phyloP scores from a whole-genome alignment of 108 stramenopile genomes.

The Schizochytrium sp. region DNA sequence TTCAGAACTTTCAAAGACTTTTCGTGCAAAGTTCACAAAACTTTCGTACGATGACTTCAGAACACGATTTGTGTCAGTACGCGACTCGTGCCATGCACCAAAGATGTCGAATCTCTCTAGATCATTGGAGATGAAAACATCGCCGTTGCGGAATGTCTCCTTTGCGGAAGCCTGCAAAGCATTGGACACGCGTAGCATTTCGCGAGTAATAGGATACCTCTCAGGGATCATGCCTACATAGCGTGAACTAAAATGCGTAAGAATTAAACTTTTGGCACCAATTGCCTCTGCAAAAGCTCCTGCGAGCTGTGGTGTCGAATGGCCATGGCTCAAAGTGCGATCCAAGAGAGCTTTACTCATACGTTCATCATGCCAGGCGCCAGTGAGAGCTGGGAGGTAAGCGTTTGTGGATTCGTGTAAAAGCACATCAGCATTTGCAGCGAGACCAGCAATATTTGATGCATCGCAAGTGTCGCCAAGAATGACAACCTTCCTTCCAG shows the following conservation, averaged over 20 bases:
- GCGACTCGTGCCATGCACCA: background rate
- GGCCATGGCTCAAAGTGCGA: conserved; percentile 69
- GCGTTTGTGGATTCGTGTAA: conserved; percentile 68
- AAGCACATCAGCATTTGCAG: conserved; percentile 60
- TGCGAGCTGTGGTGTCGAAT: conserved; percentile 75
- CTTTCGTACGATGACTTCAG: conserved; percentile 3
- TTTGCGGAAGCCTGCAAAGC: background rate
- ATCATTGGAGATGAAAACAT: background rate
- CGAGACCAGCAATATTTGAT: conserved; percentile 12
- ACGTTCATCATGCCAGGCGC: background rate
- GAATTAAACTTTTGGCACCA: conserved; percentile 67
- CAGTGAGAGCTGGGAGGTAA: background rate
- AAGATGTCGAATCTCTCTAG: background rate
- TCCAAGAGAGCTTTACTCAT: conserved; percentile 44
- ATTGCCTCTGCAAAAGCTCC: conserved; percentile 68
- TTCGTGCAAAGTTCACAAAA: background rate
- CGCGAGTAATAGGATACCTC: background rate
- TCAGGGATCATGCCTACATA: conserved; percentile 54
- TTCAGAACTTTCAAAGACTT: background rate
- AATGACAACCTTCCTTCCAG: conserved; percentile 62
- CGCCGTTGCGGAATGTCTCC: background rate
- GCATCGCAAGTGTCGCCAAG: conserved; percentile 65
- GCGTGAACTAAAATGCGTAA: conserved; percentile 74
- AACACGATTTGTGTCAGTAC: background rate
- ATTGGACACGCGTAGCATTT: background rate